Evolutionary conservation across 83 land plant species (phyloP).

Genomic region (Isoetes engelmannii): DNA sequence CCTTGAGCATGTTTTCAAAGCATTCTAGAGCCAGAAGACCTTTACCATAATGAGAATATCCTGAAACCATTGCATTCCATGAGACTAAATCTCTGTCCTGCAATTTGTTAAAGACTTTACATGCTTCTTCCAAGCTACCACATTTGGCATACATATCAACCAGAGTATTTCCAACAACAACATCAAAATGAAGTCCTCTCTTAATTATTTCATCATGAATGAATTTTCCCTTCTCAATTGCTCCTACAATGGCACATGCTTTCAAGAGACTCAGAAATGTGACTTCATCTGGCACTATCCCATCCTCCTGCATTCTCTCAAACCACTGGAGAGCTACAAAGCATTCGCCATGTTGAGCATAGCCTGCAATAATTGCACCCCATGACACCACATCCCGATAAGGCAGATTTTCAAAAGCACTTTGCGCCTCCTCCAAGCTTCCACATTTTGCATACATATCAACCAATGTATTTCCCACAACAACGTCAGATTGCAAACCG

Average conservation of each 20-base stretch:
- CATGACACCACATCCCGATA: constrained; percentile 28
- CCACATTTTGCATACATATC: constrained; percentile 31
- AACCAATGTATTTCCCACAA: constrained; percentile 27
- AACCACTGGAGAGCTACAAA: constrained; percentile 23
- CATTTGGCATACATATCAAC: constrained; percentile 43
- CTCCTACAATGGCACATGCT: constrained; percentile 15
- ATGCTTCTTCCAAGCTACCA: constrained; percentile 26
- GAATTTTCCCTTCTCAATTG: constrained; percentile 25
- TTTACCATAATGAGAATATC: constrained; percentile 31
- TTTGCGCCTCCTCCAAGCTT: constrained; percentile 11
- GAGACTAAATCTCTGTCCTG: constrained; percentile 31
- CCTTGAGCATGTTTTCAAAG: constrained; percentile 21
- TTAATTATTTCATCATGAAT: constrained; percentile 36
- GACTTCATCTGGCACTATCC: constrained; percentile 22
- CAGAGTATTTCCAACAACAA: constrained; percentile 31
- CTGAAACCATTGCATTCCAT: constrained; percentile 39
- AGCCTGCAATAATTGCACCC: constrained; percentile 31
- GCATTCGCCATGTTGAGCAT: constrained; percentile 10
- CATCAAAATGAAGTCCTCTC: constrained; percentile 17
- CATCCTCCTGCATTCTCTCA: constrained; percentile 21
- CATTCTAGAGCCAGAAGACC: constrained; percentile 22
- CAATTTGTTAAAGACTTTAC: constrained; percentile 21
- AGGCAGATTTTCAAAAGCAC: constrained; percentile 23
- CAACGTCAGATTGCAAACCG: constrained; percentile 11
- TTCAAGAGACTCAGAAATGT: constrained; percentile 32